Base-by-base conservation (phyloP, 345 rosid genomes). In the Brassica incana region DNA sequence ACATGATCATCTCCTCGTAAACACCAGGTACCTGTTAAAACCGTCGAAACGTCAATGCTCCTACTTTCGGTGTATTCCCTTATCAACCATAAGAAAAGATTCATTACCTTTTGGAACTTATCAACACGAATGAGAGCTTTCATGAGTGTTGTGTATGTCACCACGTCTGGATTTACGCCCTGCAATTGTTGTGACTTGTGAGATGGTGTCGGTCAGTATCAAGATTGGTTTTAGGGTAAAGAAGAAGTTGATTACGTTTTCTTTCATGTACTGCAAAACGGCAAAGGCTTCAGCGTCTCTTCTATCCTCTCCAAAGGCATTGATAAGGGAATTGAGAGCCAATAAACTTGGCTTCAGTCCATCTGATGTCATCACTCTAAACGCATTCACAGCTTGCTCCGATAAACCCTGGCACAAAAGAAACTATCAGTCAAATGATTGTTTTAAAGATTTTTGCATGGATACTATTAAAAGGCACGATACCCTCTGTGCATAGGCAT, bases 401-500 rank as follows among this genome's bases (percentile, higher is more conserved):
- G 99, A 91, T 79, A 95, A 85, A 82, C 99, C 99, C 99, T 95
- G 88, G n/a, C 59, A 56, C 65, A 1, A 71, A 52, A 5, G 10
- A 9, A 75, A 65, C 4, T 29, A 56, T 73, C 64, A 75, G 75
- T 15, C 3, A 32, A 43, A 43, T 67, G 40, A 32, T 65, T 56
- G 18, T 65, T n/a, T 12, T 6, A 72, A 8, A 1, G 27, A 45
- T 48, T 5, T 72, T n/a, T 66, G 32, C 8, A n/a, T 0, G 16
- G 14, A 62, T 35, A 68, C 8, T 45, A 48, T n/a, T 43, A 59
- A 73, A 56, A 69, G 18, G 65, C 20, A 38, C 7, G 76, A n/a
- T 89, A 93, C 99, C 95, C 87, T 93, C 77, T 89, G 98, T 69
- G 99, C 98, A 76, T 95, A 95, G 45, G 98, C 99, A 81, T 95